These are phyloP conservation scores for Microglena sp. DNA, from an alignment of 139 green algal species.

Conservation along the genomic window DNA sequence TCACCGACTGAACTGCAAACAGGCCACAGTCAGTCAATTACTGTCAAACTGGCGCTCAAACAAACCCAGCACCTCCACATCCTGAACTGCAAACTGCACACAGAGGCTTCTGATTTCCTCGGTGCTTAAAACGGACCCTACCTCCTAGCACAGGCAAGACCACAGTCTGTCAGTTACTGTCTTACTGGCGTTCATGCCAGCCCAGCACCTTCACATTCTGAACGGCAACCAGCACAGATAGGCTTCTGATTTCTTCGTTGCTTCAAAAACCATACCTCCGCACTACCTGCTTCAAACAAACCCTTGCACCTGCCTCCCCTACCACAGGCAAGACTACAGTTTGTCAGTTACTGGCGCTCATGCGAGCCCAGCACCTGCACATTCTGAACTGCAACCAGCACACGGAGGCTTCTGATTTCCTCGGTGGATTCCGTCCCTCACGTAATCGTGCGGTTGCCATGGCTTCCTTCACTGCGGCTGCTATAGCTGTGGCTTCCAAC, in stretches of 20 bases:
- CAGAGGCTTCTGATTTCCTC: conserved; percentile 94
- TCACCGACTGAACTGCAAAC: no score
- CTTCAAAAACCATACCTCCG: no score
- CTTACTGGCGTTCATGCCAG: conserved; percentile 66
- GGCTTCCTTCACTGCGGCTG: conserved; percentile 11
- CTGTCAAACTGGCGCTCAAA: conserved; percentile 72
- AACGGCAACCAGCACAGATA: conserved; percentile 99
- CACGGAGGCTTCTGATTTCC: conserved; percentile 95
- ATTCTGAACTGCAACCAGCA: conserved; percentile 99
- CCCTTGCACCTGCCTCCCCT: no score
- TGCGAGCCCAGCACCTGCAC: conserved; percentile 69
- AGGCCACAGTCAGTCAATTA: conserved; percentile 96
- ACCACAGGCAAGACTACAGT: conserved; percentile 99
- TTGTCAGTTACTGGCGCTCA: conserved; percentile 83
- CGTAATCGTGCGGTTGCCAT: conserved; percentile 16
- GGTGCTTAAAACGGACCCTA: no score
- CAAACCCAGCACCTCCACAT: conserved; percentile 74
- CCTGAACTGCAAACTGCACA: conserved; percentile 99
- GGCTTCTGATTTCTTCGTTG: conserved; percentile 92
- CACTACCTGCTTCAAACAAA: no score
- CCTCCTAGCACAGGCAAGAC: no score
- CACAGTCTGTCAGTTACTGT: conserved; percentile 92
- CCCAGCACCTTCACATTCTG: conserved; percentile 80
- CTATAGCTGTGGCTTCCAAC: conserved; percentile 2
- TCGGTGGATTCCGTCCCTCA: conserved; percentile 83